Base-by-base conservation (phyloP, 495 filamentous ascomycete genomes). In the Tuber magnatum region DNA sequence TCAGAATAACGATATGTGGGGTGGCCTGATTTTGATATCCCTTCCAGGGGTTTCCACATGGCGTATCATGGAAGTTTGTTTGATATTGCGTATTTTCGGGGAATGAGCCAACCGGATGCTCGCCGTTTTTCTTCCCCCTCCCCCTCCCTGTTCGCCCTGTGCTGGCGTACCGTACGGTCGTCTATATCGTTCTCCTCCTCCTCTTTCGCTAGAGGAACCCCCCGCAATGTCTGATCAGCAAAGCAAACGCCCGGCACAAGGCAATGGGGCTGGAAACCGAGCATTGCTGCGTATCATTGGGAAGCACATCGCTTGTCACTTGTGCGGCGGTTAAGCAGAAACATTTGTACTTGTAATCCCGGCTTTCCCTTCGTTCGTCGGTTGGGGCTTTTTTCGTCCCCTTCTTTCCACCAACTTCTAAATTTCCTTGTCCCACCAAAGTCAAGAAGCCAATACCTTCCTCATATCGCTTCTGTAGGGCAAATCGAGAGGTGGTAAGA, bases 371-470 rank as follows among this genome's bases (percentile, higher is more conserved):
- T 35, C 56, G 56, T 16, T 20, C 56, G 56, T 35, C 56, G 12
- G 56, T 20, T 65, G 28, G 56, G 56, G 56, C 56, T 65, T 72
- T 69, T 75, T 77, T 74, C 70, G 74, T 41, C 73, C 72, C 75
- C 72, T 77, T 41, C 46, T 40, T 74, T 40, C 61, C 71, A 70
- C 76, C 46, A 65, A 56, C 73, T 76, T 76, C 71, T 42, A 35
- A 46, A 39, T 40, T 51, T 73, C 70, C 40, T 41, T 44, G 76
- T 75, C 75, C 75, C 70, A 79, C 69, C 74, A 75, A 65, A 56
- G 51, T 65, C 39, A 28, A 42, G 22, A 69, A 70, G 32, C 72
- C 40, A 69, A 68, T 40, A 28, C 32, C 24, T 46, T 39, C 46
- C 70, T 71, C 65, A 43, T 28, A 28, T 71, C 41, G 46, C 24